Percentiles rank a stretch among this genome's conserved stretches.
phyloP scores from a whole-genome alignment of 2,329 filamentous ascomycete genomes.

The Xylaria arbuscula region DNA sequence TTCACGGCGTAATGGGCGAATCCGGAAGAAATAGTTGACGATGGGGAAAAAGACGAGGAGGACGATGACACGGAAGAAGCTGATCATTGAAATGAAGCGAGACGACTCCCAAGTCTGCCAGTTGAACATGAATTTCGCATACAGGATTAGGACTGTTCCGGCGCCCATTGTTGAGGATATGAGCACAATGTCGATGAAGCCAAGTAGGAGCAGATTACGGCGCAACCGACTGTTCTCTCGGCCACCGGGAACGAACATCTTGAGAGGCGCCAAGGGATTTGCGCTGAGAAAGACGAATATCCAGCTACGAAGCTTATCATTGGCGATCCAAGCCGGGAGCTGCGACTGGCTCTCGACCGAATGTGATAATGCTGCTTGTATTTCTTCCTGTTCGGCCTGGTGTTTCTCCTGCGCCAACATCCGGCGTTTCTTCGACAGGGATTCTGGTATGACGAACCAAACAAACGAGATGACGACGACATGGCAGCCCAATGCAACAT shows the following conservation, averaged over 20 bases:
- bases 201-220: conserved; percentile 84
- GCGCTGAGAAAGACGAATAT: conserved; percentile 56
- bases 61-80: conserved; percentile 77
- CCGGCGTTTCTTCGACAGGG: conserved; percentile 79
- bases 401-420: conserved; percentile 76
- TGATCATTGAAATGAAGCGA: conserved; percentile 83
- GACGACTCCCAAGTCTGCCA: conserved; percentile 87
- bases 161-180: conserved; percentile 85
- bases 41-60: conserved; percentile 81
- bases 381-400: conserved; percentile 56
- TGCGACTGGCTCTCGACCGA: conserved; percentile 38
- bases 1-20: conserved; percentile 59
- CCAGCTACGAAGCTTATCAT: conserved; percentile 43
- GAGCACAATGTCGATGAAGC: conserved; percentile 82
- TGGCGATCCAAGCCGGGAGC: conserved; percentile 39
- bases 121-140: conserved; percentile 80
- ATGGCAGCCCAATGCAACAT: conserved; percentile 79
- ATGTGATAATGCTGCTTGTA: conserved; percentile 40
- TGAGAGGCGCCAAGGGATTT: conserved; percentile 81
- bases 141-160: conserved; percentile 84
- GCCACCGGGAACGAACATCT: conserved; percentile 79
- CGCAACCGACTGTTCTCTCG: conserved; percentile 72
- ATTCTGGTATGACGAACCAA: conserved; percentile 81
- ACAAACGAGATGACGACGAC: conserved; percentile 78
- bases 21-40: conserved; percentile 79